Base-by-base conservation (phyloP, 2,329 filamentous ascomycete species). In the Pseudogymnoascus sp. region DNA sequence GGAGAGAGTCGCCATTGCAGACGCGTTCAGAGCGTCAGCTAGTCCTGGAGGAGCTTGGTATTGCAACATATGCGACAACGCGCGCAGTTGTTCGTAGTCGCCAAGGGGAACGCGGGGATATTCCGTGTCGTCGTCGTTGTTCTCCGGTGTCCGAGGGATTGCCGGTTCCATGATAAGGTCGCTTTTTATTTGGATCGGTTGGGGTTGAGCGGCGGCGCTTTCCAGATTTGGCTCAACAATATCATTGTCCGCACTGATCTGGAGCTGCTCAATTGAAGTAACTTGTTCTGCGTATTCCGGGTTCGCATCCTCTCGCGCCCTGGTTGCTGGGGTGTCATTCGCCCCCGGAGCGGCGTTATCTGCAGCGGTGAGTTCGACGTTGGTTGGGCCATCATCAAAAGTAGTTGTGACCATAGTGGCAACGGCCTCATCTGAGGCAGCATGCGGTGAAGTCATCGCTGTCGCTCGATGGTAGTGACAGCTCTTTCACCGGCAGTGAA, bases 361-460 rank as follows among this genome's bases (percentile, higher is more conserved):
- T 60, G 17, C 61, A 31, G 58, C 63, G 62, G 65, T 65, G 63
- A 64, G 61, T 21, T 37, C 15, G 31, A 26, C 11, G 47, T 47
- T 24, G 31, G 33, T 58, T 24, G 57, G 40, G 58, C 62, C 60
- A 40, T 62, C 60, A 37, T 64, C 64, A 37, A 60, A 17, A 33
- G 60, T 58, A 33, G 61, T 58, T 50, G 63, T 62, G 36, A 64
- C 61, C 47, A 64, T 63, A 33, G 64, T 58, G 54, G 65, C 63
- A 59, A 63, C 61, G 36, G 61, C 62, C 31, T 65, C 65, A 41
- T 60, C 37, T 31, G 61, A 40, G 35, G 63, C 59, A 61, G 58
- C 62, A 60, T 66, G 64, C 68, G 67, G 68, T 70, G 71, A 72
- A 68, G 70, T 72, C 71, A 72, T 72, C 70, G 67, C 68, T 72